Conservation (phyloP, 176 grass and related monocot genomes). For the Guadua angustifolia region DNA sequence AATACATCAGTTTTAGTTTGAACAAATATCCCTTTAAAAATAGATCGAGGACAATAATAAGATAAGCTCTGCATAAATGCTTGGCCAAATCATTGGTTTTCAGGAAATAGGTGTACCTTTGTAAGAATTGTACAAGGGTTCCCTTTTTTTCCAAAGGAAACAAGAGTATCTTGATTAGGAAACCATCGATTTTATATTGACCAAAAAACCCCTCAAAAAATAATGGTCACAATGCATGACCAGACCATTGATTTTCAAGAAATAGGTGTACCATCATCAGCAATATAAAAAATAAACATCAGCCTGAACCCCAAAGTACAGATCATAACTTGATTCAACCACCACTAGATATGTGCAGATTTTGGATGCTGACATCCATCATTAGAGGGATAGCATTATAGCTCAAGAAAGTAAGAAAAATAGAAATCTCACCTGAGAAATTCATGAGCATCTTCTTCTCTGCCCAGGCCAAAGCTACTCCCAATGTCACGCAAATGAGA, state of each 20-base stretch:
- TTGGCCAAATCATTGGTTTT: not conserved
- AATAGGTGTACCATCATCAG: not conserved
- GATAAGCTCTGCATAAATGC: not conserved
- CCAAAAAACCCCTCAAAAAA: not conserved
- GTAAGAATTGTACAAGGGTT: not conserved
- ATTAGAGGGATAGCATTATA: slow-evolving; percentile 14
- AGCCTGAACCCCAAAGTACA: not conserved
- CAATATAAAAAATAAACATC: not conserved
- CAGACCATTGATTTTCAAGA: slow-evolving; percentile 7
- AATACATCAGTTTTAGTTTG: not conserved
- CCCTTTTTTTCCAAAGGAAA: slow-evolving; percentile 1
- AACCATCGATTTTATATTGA: too few species aligned
- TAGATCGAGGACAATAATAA: not conserved
- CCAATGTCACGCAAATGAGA: slow-evolving; percentile 67
- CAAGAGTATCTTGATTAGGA: not conserved
- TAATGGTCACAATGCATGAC: not conserved
- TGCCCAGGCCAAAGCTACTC: slow-evolving; percentile 55
- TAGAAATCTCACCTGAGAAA: slow-evolving; percentile 75
- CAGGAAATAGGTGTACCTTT: not conserved
- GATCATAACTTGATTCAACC: not conserved
- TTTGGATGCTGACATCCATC: not conserved
- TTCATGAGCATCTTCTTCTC: slow-evolving; percentile 90
- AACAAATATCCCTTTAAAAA: not conserved
- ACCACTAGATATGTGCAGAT: slow-evolving; percentile 21
- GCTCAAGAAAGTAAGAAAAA: slow-evolving; percentile 1